Conservation (phyloP, 768 basidiomycete species). For the Russula griseocarnosa region DNA sequence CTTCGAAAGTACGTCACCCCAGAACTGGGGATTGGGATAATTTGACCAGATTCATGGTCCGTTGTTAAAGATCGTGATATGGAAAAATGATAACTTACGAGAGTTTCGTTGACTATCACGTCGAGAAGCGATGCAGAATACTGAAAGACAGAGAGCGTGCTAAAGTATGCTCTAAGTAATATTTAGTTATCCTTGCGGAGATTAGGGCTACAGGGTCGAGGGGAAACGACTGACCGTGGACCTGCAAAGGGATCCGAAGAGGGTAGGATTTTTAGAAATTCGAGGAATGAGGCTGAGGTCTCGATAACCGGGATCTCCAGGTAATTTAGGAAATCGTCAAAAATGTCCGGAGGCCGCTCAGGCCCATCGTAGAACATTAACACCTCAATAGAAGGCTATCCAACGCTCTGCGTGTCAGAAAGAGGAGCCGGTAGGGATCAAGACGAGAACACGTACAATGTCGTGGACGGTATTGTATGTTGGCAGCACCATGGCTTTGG, state of each 20-base stretch:
- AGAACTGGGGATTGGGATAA: neutral
- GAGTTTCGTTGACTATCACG: conserved; percentile 6
- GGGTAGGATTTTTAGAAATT: conserved; percentile 1
- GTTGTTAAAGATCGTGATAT: neutral
- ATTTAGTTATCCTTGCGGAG: neutral
- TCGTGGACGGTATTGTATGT: conserved; percentile 9
- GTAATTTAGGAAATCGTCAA: conserved; percentile 26
- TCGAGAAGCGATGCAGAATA: conserved; percentile 6
- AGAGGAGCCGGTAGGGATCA: neutral
- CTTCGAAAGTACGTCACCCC: neutral
- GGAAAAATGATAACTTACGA: conserved; percentile 2
- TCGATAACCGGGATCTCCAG: conserved; percentile 2
- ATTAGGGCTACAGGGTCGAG: neutral
- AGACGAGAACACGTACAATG: neutral
- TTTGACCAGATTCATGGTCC: neutral
- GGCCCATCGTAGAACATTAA: conserved; percentile 31
- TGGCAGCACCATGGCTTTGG: conserved; percentile 15
- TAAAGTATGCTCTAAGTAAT: conserved; percentile 11
- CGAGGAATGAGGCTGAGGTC: conserved; percentile 4
- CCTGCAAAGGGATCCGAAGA: neutral
- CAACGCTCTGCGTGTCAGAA: neutral
- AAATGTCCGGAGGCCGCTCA: conserved; percentile 25
- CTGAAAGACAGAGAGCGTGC: conserved; percentile 3
- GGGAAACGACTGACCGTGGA: neutral
- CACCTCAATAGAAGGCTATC: conserved; percentile 4